Base-by-base conservation (phyloP, 2,329 filamentous ascomycete genomes). In the Alternaria infectoria region DNA sequence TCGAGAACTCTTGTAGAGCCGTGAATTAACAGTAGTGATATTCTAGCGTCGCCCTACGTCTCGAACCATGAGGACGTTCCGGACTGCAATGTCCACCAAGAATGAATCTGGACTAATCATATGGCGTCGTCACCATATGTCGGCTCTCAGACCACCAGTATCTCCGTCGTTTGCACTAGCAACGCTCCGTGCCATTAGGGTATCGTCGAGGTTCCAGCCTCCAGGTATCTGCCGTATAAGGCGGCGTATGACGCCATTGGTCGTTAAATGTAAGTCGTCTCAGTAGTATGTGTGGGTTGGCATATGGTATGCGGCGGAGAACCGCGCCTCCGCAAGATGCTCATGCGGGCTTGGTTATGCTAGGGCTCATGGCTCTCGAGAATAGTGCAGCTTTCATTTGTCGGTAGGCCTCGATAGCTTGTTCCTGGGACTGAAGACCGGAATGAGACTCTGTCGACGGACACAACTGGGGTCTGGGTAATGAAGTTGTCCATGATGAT, bases 381-480 rank as follows among this genome's bases (percentile, higher is more conserved):
- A 79, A 78, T 5, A 79, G 66, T 23, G 72, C 69, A 11, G 73
- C 62, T 58, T 76, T 79, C 36, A 79, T 65, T 49, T 74, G 73
- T 60, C 64, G 69, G 62, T 79, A 79, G 17, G 76, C 77, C 69
- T 79, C 74, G 51, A 79, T 71, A 8, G 74, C 71, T 43, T 72
- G 71, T 47, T 77, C 69, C 47, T 67, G 69, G 15, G 75, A 72
- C 28, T 56, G 61, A 13, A 50, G 36, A 7, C 74, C 71, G 6
- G 59, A 54, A 21, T 73, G 61, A 13, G 71, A 66, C 5, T 65
- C 9, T 19, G 57, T 47, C 1, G 50, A 60, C 36, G 60, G 52
- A 12, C 54, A 59, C 15, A 66, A 59, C 13, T 57, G 61, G 17
- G 72, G 70, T 59, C 71, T 64, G 13, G 76, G 69, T 17, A 78